Evolutionary conservation across 73 alveolate species (phyloP), one percentile per base, ranked within the genome.

Genomic region (Symbiodinium natans): DNA sequence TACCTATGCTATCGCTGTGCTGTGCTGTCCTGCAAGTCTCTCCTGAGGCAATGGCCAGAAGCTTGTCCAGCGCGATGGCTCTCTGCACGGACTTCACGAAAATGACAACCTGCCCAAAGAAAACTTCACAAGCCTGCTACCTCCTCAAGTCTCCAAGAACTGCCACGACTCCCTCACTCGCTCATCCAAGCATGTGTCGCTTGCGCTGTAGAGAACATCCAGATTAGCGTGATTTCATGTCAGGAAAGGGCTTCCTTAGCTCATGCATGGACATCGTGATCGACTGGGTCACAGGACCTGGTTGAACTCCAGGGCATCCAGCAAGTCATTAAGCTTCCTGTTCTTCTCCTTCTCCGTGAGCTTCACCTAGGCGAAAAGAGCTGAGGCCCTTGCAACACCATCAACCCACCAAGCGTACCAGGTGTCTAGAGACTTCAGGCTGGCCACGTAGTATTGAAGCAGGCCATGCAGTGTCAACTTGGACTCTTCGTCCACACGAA

Each of bases 401-500:
- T n/a, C n/a, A n/a, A n/a, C n/a, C n/a, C n/a, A n/a, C n/a, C n/a
- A n/a, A n/a, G n/a, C n/a, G n/a, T n/a, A n/a, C n/a, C n/a, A n/a
- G n/a, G n/a, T n/a, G n/a, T n/a, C n/a, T n/a, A n/a, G n/a, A n/a
- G n/a, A n/a, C n/a, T n/a, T n/a, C n/a, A 34, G 43, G 43, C 97
- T 41, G 80, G 97, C 29, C 75, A 42, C 98, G 97, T 99, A 99
- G 99, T 99, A 99, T 99, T 99, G 99, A 80, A 99, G 99, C 90
- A 99, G 99, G 56, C 99, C 99, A 92, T 99, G 99, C 84, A 99
- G 99, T 82, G 99, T 99, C 95, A 99, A 99, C 99, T 99, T 99
- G 83, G 99, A 99, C 98, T 99, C 99, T 82, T 99, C 99, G 95
- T 99, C 99, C 56, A 99, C 99, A 6, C 99, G 99, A 56, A 99